phyloP scores from a whole-genome alignment of 2,329 filamentous ascomycete species.

The Fusarium staphyleae region DNA sequence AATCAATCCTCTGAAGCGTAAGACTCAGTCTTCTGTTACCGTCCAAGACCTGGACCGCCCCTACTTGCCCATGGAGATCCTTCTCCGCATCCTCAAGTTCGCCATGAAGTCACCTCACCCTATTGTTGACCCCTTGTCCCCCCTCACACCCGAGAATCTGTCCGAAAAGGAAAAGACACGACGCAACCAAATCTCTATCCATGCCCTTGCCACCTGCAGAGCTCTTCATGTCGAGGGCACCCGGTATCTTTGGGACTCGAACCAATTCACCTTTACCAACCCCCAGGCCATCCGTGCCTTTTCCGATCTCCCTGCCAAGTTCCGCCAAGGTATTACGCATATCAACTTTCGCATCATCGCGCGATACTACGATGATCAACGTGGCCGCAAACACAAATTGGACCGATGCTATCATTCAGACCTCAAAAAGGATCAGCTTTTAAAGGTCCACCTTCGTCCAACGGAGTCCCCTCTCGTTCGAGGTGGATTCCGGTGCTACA shows the following conservation, averaged over 20 bases:
- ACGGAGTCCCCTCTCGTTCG: slow-evolving; percentile 56
- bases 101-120: slow-evolving; percentile 57
- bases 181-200: slow-evolving; percentile 59
- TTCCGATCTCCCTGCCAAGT: slow-evolving; percentile 51
- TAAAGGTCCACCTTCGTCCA: slow-evolving; percentile 53
- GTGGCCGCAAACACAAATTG: slow-evolving; percentile 50
- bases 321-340: slow-evolving; percentile 54
- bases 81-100: slow-evolving; percentile 59
- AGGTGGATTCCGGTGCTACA: slow-evolving; percentile 62
- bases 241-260: slow-evolving; percentile 58
- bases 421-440: slow-evolving; percentile 50
- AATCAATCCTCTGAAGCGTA: slow-evolving; percentile 43
- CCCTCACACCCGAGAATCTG: slow-evolving; percentile 52
- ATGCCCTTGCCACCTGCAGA: slow-evolving; percentile 60
- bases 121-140: slow-evolving; percentile 62
- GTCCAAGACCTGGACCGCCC: slow-evolving; percentile 47
- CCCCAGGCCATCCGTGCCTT: slow-evolving; percentile 58
- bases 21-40: slow-evolving; percentile 44
- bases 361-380: slow-evolving; percentile 62
- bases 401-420: slow-evolving; percentile 53
- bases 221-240: slow-evolving; percentile 58
- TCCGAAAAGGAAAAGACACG: slow-evolving; percentile 53
- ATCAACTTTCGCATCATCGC: slow-evolving; percentile 62
- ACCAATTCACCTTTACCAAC: slow-evolving; percentile 63
- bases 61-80: slow-evolving; percentile 59